Base-by-base conservation (phyloP, 2,329 filamentous ascomycete genomes). In the Furcasterigmium sp. region DNA sequence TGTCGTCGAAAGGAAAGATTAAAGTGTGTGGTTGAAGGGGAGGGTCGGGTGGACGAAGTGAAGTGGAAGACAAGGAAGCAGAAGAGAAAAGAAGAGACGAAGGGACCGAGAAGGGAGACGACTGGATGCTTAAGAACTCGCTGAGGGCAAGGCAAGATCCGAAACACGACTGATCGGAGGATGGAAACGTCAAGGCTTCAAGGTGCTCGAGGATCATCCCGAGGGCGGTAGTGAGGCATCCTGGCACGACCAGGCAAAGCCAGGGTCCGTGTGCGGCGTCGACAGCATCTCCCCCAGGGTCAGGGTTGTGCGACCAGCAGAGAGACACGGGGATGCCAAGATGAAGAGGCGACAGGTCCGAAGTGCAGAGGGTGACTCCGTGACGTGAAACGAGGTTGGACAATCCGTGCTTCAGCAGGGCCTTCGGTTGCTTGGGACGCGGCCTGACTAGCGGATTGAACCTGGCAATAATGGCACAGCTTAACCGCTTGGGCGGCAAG, bases 181-280 rank as follows among this genome's bases (percentile, higher is more conserved):
- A n/a, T 52, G 55, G 55, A 58, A 54, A 56, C 57, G 58, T 57
- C 62, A 65, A 62, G 59, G 63, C 60, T 67, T 72, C 71, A 66
- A 61, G 58, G 55, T 53, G 53, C 54, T 50, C 46, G 45, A 53
- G 57, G 67, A 65, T 68, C 63, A 56, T 53, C 65, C 54, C 52
- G 53, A 57, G 55, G 50, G 32, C 32, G 32, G 32, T 15, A 15
- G 29, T 17, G 4, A 17, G 15, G 14, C 29, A 35, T 15, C n/a
- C 32, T 35, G 32, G 9, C 30, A 8, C 30, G 30, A 17, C 30
- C 30, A 17, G 30, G 30, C 15, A 11, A 30, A 13, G 6, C 28
- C 10, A 5, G 5, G 28, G 28, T 14, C n/a, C n/a, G 23, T 26
- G 23, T 26, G 23, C 23, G 7, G 23, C 23, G 23, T 26, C 30